phyloP scores from a whole-genome alignment of 2,329 filamentous ascomycete genomes.

The Fusarium sp. region DNA sequence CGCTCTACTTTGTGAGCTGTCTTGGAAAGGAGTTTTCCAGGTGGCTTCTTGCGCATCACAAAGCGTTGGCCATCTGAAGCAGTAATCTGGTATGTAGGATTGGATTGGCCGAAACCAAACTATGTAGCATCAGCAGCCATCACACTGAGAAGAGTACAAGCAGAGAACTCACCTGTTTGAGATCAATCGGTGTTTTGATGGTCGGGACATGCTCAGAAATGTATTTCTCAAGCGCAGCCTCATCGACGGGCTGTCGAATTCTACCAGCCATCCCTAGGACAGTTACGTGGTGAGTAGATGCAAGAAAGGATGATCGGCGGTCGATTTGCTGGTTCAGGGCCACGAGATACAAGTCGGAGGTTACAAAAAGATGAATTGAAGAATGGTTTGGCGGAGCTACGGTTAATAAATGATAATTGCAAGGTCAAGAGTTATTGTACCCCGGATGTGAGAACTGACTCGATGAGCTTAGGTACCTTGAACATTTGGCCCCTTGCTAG shows the following conservation, averaged over 20 bases:
- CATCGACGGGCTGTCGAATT: constrained; percentile 90
- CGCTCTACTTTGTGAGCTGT: constrained; percentile 97
- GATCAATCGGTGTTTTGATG: constrained; percentile 82
- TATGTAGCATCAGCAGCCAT: constrained; percentile 52
- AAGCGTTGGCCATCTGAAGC: constrained; percentile 75
- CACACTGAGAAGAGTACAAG: neutral
- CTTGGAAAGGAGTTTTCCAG: constrained; percentile 91
- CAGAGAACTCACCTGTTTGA: constrained; percentile 79
- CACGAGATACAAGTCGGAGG: neutral
- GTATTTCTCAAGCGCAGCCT: constrained; percentile 81
- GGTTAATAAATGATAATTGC: neutral
- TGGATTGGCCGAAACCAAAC: constrained; percentile 98
- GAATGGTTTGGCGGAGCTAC: neutral
- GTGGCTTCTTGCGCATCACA: constrained; percentile 97
- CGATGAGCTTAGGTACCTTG: neutral
- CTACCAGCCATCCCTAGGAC: constrained; percentile 77
- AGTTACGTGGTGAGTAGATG: neutral
- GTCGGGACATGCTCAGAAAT: constrained; percentile 81
- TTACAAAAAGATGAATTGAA: neutral
- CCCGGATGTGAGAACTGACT: neutral
- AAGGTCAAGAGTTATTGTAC: constrained; percentile 10
- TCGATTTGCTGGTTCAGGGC: neutral
- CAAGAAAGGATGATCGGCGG: neutral
- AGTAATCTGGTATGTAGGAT: constrained; percentile 94
- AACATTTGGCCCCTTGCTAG: constrained; percentile 23